Percentiles rank a stretch among this genome's conserved stretches.
Conservation (phyloP, 2,329 filamentous ascomycete genomes). For the Monosporascus sp. region DNA sequence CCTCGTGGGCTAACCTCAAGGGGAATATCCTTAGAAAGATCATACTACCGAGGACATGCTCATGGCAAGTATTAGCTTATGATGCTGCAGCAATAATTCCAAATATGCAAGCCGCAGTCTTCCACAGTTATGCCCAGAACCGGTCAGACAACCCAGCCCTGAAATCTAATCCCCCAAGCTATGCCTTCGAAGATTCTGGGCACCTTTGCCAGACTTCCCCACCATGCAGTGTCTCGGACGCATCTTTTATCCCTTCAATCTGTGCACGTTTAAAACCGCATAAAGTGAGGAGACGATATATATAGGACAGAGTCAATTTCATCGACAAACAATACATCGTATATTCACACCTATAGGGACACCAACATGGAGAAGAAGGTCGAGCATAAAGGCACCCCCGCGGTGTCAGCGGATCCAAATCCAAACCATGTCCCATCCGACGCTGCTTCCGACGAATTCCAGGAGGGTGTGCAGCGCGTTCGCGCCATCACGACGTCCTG, state of each 20-base stretch:
- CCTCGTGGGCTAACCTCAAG: not conserved
- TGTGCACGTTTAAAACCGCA: not conserved
- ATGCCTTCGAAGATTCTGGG: not conserved
- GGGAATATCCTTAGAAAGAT: not conserved
- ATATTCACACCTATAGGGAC: not conserved
- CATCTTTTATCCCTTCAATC: not conserved
- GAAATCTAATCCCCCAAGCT: not conserved
- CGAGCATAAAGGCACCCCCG: not conserved
- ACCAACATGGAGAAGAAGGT: not conserved
- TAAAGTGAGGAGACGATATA: not conserved
- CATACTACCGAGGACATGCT: not conserved
- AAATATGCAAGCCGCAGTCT: not conserved
- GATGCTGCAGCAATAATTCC: not conserved
- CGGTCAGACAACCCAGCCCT: not conserved
- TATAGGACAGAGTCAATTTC: no score
- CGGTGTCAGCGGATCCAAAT: not conserved
- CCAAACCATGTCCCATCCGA: not conserved
- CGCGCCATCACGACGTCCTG: slow-evolving; percentile 32
- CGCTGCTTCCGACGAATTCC: slow-evolving; percentile 22
- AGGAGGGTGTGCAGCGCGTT: slow-evolving; percentile 31
- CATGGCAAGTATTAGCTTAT: not conserved
- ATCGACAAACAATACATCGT: no score
- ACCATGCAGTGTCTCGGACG: not conserved
- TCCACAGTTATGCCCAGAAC: not conserved
- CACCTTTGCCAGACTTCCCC: not conserved